These are phyloP conservation scores for Chimonanthus salicifolius DNA, from an alignment of 164 flowering plant genomes.

Conservation along the genomic window DNA sequence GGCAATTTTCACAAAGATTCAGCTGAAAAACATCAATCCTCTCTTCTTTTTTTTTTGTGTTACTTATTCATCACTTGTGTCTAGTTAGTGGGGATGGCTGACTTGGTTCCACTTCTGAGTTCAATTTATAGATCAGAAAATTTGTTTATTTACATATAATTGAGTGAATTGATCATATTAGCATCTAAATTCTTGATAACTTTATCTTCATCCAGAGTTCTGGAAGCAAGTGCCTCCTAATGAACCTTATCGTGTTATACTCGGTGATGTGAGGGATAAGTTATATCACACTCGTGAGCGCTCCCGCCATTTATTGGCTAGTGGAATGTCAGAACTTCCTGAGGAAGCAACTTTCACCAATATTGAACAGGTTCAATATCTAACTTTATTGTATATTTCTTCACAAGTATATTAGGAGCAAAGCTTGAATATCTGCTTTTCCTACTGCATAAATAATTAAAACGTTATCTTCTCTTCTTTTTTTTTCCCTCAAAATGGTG, in stretches of 20 bases:
- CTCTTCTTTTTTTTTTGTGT: neutral
- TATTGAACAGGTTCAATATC: constrained; percentile 63
- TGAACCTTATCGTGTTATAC: constrained; percentile 96
- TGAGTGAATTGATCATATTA: neutral
- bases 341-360: constrained; percentile 82
- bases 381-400: neutral
- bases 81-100: neutral
- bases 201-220: constrained; percentile 52
- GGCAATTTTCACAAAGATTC: neutral
- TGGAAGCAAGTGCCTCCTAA: constrained; percentile 89
- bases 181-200: neutral
- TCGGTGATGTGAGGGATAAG: constrained; percentile 91
- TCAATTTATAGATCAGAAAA: neutral
- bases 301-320: constrained; percentile 67
- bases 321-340: constrained; percentile 68
- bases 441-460: neutral
- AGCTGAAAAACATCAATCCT: neutral
- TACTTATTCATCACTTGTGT: neutral
- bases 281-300: constrained; percentile 90
- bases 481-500: neutral
- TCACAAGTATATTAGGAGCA: neutral
- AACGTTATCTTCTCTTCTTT: neutral
- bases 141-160: neutral
- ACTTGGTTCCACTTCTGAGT: too few species aligned
- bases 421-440: neutral